Base-by-base conservation (phyloP, 225 moss, liverwort and hornwort genomes). In the Physcomitrellopsis africana region DNA sequence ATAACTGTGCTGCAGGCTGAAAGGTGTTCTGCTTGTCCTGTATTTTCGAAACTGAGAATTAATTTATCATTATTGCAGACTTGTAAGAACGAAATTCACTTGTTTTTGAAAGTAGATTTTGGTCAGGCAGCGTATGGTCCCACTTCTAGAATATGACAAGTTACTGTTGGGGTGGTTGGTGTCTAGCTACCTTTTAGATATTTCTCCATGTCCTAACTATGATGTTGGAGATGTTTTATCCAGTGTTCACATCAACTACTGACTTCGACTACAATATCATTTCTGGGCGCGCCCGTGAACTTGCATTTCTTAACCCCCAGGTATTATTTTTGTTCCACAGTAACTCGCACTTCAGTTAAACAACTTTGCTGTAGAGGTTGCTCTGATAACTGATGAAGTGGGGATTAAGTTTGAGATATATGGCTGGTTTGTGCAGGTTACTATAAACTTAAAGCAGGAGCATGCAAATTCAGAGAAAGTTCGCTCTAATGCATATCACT, bases 251-350 rank as follows among this genome's bases (percentile, higher is more conserved):
- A 9, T 71, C 88, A 3, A 81, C 73, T 68, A 85, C 74, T 18
- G 88, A 88, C 59, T 86, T 91, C 27, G 86, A 86, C 65, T 89
- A 91, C 65, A 80, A 67, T 74, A 83, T 70, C 24, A 85, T 91
- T 54, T 77, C 82, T 12, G 86, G 88, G 56, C 89, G 91, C 9
- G 67, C 85, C 41, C 84, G 91, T 63, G 91, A 91, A 81, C 79
- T 91, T 47, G 88, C 89, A 9, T 91, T 91, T 69, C 81, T 91
- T 11, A 91, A 91, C 55, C 80, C 91, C 47, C 84, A 88, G 86
- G 86, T 86, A 70, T 66, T 15, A 19, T 8, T 14, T 51, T 16
- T 68, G n/a, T 37, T 0, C 61, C 61, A 3, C 9, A 32, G 15
- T 37, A 10, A 9, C 37, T 29, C 17, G 61, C 9, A 37, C 29